phyloP scores from a whole-genome alignment of 139 green algal species.

The Trebouxia sp. region DNA sequence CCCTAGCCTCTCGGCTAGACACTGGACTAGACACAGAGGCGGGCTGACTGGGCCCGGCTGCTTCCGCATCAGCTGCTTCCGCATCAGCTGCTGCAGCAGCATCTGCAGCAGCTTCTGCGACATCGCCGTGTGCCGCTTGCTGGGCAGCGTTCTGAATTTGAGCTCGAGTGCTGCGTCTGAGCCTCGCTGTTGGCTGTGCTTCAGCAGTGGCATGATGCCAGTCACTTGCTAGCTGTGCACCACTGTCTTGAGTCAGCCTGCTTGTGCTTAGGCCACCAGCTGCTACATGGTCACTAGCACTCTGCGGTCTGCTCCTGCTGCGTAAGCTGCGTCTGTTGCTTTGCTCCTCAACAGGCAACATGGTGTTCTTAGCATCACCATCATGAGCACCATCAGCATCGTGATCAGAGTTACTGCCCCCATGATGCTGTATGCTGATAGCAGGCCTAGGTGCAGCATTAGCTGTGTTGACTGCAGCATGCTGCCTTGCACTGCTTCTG shows the following conservation, averaged over 20 bases:
- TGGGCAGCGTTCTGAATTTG: background rate
- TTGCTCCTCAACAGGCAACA: too few species aligned
- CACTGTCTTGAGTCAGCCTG: background rate
- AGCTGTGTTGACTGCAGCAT: too few species aligned
- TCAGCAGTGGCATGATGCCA: background rate
- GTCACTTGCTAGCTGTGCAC: background rate
- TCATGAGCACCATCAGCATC: too few species aligned
- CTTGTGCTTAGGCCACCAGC: too few species aligned
- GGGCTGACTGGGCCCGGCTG: background rate
- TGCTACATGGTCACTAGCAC: too few species aligned
- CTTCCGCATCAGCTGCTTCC: background rate
- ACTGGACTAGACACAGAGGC: background rate
- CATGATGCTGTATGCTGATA: too few species aligned
- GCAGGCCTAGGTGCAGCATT: too few species aligned
- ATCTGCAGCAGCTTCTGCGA: background rate
- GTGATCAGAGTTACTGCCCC: too few species aligned
- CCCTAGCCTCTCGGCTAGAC: background rate
- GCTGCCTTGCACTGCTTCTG: too few species aligned
- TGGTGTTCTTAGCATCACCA: too few species aligned
- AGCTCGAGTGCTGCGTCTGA: background rate
- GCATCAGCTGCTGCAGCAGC: background rate
- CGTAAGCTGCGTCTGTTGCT: too few species aligned
- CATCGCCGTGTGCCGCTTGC: too few species aligned
- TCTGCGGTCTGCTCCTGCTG: background rate
- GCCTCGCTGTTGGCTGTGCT: background rate